Conservation (phyloP, 805 yeast species). For the Hermanozyma aechmeae region DNA sequence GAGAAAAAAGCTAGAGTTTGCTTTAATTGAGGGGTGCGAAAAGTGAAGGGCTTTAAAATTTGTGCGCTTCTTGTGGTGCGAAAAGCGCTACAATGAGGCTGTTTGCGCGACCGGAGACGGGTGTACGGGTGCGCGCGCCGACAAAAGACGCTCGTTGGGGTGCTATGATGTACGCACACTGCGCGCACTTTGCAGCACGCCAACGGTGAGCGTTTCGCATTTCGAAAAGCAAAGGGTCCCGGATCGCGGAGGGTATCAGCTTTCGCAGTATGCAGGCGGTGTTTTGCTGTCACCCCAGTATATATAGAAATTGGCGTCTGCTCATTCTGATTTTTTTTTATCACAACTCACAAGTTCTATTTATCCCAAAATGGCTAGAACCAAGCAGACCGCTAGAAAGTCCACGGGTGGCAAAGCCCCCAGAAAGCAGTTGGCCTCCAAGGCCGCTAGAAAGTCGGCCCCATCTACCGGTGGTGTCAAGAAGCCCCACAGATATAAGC, state of each 20-base stretch:
- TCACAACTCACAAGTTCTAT: too few species aligned
- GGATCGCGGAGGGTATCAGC: conserved; percentile 1
- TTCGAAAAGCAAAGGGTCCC: background rate
- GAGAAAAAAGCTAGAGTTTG: too few species aligned
- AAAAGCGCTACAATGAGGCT: conserved; percentile 9
- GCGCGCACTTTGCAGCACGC: conserved; percentile 6
- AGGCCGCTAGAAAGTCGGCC: conserved; percentile 90
- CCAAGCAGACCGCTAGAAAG: conserved; percentile 91
- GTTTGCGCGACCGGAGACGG: conserved; percentile 1
- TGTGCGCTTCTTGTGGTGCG: conserved; percentile 3
- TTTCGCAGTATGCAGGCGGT: background rate
- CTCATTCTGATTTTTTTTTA: background rate
- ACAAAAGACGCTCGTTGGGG: conserved; percentile 3
- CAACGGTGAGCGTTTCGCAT: conserved; percentile 1
- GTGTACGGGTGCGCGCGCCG: conserved; percentile 2
- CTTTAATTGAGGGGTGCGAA: too few species aligned
- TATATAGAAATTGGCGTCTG: conserved; percentile 5
- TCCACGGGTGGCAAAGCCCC: conserved; percentile 95
- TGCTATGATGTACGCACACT: conserved; percentile 5
- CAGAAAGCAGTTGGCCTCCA: conserved; percentile 87
- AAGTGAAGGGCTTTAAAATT: too few species aligned
- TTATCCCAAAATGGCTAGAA: conserved; percentile 68
- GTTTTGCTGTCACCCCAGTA: background rate
- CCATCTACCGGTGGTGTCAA: conserved; percentile 90
- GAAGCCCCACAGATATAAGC: conserved; percentile 94